Evolutionary conservation across 2,329 filamentous ascomycete genomes (phyloP).

Genomic region (Colletotrichum lini): DNA sequence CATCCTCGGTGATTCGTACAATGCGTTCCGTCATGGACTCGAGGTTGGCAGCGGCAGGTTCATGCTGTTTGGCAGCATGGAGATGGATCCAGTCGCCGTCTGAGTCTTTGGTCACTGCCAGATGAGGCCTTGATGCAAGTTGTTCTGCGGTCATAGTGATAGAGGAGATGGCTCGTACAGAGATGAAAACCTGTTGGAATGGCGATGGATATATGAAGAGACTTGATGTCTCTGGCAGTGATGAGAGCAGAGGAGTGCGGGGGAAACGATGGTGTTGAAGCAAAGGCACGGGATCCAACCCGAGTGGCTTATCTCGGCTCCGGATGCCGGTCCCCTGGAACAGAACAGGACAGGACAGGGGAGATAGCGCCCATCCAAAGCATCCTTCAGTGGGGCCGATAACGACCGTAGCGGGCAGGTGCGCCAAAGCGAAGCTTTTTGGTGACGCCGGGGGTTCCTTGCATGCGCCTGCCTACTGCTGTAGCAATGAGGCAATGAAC

Average conservation of each 20-base stretch:
- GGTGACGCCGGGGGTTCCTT: constrained; percentile 9
- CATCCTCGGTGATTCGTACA: constrained; percentile 59
- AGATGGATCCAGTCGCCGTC: constrained; percentile 34
- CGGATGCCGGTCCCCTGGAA: constrained; percentile 13
- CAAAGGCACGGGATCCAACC: constrained; percentile 10
- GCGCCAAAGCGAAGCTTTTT: constrained; percentile 18
- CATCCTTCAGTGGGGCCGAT: constrained; percentile 26
- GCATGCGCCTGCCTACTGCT: background rate
- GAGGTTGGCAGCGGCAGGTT: background rate
- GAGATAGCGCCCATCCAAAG: background rate
- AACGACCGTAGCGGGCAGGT: constrained; percentile 18
- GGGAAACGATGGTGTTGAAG: constrained; percentile 23
- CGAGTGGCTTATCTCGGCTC: constrained; percentile 36
- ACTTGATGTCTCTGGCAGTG: background rate
- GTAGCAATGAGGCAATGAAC: too few relatives aligned
- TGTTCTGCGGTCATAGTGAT: constrained; percentile 8
- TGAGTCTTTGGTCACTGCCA: background rate
- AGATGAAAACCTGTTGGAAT: background rate
- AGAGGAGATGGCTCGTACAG: too few relatives aligned
- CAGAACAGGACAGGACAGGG: constrained; percentile 1
- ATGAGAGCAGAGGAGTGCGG: constrained; percentile 13
- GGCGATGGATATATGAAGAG: background rate
- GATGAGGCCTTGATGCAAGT: constrained; percentile 7
- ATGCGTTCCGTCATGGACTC: constrained; percentile 60
- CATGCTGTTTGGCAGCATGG: background rate